phyloP scores from a whole-genome alignment of 129 eudicot genomes.

The Solidago caesia region DNA sequence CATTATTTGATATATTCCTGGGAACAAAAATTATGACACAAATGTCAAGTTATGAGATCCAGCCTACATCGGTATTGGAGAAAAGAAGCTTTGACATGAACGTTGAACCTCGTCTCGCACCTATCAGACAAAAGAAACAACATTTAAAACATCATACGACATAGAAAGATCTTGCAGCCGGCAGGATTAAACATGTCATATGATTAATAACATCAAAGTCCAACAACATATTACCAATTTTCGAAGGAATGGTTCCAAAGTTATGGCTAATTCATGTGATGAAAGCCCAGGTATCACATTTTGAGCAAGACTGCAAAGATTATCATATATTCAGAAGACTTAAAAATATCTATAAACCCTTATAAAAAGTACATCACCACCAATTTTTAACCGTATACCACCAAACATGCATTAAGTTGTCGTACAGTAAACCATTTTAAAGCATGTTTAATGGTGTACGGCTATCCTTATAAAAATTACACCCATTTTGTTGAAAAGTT shows the following conservation, averaged over 20 bases:
- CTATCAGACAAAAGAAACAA: constrained; percentile 33
- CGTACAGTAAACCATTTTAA: no score
- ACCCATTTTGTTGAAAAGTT: no score
- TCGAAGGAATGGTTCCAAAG: constrained; percentile 64
- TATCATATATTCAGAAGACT: background rate
- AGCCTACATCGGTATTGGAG: constrained; percentile 42
- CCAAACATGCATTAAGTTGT: no score
- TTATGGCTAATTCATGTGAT: constrained; percentile 39
- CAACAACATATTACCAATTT: constrained; percentile 35
- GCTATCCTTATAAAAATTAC: no score
- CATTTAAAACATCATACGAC: background rate
- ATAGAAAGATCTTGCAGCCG: background rate
- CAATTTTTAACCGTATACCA: no score
- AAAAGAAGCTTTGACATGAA: constrained; percentile 32
- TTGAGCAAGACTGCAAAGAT: constrained; percentile 42
- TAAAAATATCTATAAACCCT: no score
- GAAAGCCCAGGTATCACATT: constrained; percentile 37
- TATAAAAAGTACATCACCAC: no score
- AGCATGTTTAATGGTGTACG: no score
- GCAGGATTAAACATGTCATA: background rate
- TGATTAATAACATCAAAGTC: background rate
- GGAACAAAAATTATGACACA: no score
- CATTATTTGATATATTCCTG: background rate
- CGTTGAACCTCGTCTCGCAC: constrained; percentile 65
- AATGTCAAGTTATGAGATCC: constrained; percentile 2